Conservation (phyloP, 306 rosid genomes). For the Comarum palustre region DNA sequence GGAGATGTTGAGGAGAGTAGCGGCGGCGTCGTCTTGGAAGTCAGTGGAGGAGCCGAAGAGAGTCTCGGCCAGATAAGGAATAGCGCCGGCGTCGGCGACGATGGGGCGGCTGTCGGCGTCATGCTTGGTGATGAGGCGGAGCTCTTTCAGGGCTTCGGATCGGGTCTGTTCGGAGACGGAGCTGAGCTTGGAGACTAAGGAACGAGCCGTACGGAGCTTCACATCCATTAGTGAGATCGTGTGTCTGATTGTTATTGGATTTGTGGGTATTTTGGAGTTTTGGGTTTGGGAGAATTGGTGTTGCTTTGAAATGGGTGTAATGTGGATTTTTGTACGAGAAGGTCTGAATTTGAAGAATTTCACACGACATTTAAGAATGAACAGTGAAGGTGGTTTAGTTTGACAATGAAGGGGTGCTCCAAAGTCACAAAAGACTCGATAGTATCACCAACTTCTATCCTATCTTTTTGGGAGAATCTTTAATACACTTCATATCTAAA, state of each 20-base stretch:
- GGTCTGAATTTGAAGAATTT: not conserved
- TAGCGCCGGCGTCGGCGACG: slow-evolving; percentile 66
- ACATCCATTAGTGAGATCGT: slow-evolving; percentile 47
- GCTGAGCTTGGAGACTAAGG: slow-evolving; percentile 60
- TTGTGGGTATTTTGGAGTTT: not conserved
- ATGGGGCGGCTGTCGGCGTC: slow-evolving; percentile 68
- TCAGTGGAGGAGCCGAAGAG: slow-evolving; percentile 56
- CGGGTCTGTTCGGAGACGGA: slow-evolving; percentile 75
- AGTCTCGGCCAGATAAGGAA: slow-evolving; percentile 66
- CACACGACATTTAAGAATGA: not conserved
- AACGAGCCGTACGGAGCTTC: slow-evolving; percentile 42
- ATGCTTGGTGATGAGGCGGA: slow-evolving; percentile 60
- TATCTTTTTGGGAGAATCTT: too few species aligned
- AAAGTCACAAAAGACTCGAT: not conserved
- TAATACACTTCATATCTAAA: too few species aligned
- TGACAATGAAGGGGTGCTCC: slow-evolving; percentile 1
- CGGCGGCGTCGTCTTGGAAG: slow-evolving; percentile 83
- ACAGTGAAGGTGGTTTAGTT: not conserved
- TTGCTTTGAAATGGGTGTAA: too few species aligned
- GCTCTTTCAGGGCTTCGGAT: slow-evolving; percentile 55
- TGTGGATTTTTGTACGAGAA: not conserved
- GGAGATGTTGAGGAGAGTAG: slow-evolving; percentile 78
- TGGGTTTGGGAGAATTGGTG: not conserved
- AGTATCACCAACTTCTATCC: too few species aligned
- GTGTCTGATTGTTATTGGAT: not conserved